phyloP scores from a whole-genome alignment of 2,329 filamentous ascomycete species.

The Alternaria infectoria region DNA sequence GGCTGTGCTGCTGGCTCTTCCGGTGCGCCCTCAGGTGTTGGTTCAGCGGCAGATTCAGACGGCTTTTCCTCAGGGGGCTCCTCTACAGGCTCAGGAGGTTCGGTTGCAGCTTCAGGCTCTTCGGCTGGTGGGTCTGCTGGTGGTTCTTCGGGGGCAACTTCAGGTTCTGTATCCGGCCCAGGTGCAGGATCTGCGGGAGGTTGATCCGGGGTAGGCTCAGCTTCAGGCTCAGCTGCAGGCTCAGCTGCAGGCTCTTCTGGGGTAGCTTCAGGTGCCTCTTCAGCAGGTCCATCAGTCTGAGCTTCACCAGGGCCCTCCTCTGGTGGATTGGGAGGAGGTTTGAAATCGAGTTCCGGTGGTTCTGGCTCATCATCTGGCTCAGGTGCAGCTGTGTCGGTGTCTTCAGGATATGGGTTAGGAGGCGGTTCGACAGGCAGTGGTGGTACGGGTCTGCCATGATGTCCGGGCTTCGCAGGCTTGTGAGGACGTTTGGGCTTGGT shows the following conservation, averaged over 20 bases:
- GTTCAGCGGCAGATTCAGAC: neutral
- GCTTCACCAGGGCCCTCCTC: neutral
- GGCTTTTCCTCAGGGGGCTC: neutral
- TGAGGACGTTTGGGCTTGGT: neutral
- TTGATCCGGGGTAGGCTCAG: neutral
- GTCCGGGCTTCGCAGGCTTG: neutral
- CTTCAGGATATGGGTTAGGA: neutral
- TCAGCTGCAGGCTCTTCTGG: constrained; percentile 5
- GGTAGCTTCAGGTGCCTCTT: constrained; percentile 2
- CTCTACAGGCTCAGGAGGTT: neutral
- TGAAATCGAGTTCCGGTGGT: neutral
- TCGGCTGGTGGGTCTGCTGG: neutral
- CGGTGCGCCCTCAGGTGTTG: neutral
- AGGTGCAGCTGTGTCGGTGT: neutral
- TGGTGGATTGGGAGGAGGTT: neutral
- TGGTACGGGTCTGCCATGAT: neutral
- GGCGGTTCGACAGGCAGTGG: neutral
- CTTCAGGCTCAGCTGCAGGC: neutral
- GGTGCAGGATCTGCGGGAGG: neutral
- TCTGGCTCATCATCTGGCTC: neutral
- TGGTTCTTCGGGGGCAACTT: neutral
- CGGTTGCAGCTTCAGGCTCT: neutral
- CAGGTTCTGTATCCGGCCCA: neutral
- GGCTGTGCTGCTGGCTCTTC: neutral
- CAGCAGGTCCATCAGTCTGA: constrained; percentile 7